Evolutionary conservation across 2,329 filamentous ascomycete genomes (phyloP).

Genomic region (Aspergillus ochraceoroseus): DNA sequence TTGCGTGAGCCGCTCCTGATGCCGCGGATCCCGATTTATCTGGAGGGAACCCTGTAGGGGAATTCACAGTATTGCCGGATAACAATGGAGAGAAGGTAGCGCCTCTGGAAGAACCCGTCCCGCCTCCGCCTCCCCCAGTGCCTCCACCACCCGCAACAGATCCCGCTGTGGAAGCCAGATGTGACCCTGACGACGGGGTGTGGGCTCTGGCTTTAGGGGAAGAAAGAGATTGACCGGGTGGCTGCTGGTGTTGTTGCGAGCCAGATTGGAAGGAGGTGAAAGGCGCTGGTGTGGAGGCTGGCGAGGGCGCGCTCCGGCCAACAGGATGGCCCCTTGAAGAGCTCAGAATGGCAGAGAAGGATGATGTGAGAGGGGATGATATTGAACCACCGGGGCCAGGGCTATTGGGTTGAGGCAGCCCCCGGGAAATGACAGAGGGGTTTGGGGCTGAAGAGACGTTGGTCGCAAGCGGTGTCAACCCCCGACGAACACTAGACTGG

Average conservation of each 20-base stretch:
- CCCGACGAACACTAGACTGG: constrained; percentile 53
- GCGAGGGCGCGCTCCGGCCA: constrained; percentile 51
- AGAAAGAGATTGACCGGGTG: constrained; percentile 49
- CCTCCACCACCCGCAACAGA: constrained; percentile 50
- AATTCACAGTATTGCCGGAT: constrained; percentile 52
- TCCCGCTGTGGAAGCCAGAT: constrained; percentile 54
- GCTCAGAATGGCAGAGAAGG: constrained; percentile 51
- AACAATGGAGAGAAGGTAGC: constrained; percentile 58
- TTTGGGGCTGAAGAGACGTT: constrained; percentile 43
- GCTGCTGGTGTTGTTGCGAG: constrained; percentile 50
- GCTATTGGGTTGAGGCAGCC: constrained; percentile 46
- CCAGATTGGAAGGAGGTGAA: constrained; percentile 52
- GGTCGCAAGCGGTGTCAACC: constrained; percentile 55
- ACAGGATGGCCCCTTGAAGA: constrained; percentile 48
- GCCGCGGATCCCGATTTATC: constrained; percentile 43
- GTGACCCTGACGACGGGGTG: constrained; percentile 51
- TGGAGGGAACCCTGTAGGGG: constrained; percentile 50
- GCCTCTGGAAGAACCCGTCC: constrained; percentile 54
- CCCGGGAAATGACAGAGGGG: constrained; percentile 42
- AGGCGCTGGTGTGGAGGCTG: constrained; percentile 52
- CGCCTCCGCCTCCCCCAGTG: constrained; percentile 48
- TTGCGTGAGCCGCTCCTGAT: constrained; percentile 42
- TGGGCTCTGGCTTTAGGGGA: constrained; percentile 54
- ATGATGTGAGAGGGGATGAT: constrained; percentile 50
- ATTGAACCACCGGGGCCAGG: constrained; percentile 47